Conservation (phyloP, 2,329 filamentous ascomycete species). For the Colletotrichum sp. region DNA sequence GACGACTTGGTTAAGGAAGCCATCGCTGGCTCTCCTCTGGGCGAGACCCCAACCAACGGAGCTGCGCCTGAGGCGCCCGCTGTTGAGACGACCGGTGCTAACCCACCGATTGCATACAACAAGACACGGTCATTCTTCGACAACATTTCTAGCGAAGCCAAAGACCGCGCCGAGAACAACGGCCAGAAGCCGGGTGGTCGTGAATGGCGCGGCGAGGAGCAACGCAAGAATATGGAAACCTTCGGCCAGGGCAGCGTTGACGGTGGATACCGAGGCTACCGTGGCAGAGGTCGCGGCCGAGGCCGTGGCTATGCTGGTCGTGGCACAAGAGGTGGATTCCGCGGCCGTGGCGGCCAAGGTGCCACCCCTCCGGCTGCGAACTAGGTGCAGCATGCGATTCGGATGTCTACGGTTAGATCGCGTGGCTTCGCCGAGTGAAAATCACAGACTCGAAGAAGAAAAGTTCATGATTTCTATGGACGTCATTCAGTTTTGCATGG, state of each 20-base stretch:
- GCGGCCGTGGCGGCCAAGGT: slow-evolving; percentile 35
- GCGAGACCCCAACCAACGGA: slow-evolving; percentile 51
- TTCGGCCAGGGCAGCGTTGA: slow-evolving; percentile 98
- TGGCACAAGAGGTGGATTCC: slow-evolving; percentile 34
- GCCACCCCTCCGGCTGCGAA: not conserved
- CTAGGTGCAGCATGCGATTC: not conserved
- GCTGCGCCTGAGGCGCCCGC: slow-evolving; percentile 38
- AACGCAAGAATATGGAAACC: slow-evolving; percentile 95
- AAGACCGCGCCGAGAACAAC: slow-evolving; percentile 80
- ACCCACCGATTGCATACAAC: slow-evolving; percentile 71
- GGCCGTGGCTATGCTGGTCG: slow-evolving; percentile 55
- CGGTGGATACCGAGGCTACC: slow-evolving; percentile 75
- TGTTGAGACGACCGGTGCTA: slow-evolving; percentile 21
- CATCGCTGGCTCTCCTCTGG: slow-evolving; percentile 75
- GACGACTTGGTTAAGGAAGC: slow-evolving; percentile 80
- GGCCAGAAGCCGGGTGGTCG: slow-evolving; percentile 75
- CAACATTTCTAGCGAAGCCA: slow-evolving; percentile 94
- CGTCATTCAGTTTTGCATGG: not conserved
- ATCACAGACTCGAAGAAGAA: not conserved
- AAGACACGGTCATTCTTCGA: slow-evolving; percentile 94
- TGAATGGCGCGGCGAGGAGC: slow-evolving; percentile 91
- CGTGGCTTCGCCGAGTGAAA: not conserved
- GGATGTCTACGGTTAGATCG: not conserved
- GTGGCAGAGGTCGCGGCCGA: slow-evolving; percentile 79
- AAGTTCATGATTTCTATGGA: not conserved